A percentile compares a stretch with the other conserved stretches of the same genome.
Conservation (phyloP, 306 rosid genomes). For the Leucaena leucocephala region DNA sequence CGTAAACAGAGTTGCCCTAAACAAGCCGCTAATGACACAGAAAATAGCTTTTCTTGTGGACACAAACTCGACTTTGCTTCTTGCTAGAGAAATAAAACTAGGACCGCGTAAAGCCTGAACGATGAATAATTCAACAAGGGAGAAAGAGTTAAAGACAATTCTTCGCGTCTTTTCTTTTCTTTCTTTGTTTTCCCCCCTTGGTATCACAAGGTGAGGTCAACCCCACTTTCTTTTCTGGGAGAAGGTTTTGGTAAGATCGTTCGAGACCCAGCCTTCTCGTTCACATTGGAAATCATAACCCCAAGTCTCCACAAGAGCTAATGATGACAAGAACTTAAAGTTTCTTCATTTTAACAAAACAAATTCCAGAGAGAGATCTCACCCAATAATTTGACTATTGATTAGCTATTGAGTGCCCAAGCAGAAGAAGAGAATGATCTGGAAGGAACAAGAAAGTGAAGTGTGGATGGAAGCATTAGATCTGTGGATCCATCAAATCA, state of each 20-base stretch:
- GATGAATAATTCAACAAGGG: conserved; percentile 39
- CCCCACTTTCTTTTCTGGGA: not conserved
- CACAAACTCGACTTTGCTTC: conserved; percentile 11
- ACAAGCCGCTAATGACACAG: conserved; percentile 34
- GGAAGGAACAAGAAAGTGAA: conserved; percentile 23
- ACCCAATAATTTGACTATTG: conserved; percentile 25
- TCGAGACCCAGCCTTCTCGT: conserved; percentile 38
- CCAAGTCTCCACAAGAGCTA: conserved; percentile 21
- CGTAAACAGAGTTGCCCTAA: conserved; percentile 34
- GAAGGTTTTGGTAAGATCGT: conserved; percentile 47
- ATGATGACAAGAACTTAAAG: conserved; percentile 10
- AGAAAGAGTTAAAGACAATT: conserved; percentile 21
- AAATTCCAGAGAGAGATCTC: conserved; percentile 26
- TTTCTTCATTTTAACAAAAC: conserved; percentile 8
- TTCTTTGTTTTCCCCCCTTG: not conserved
- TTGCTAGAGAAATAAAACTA: conserved; percentile 39
- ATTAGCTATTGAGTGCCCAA: conserved; percentile 2
- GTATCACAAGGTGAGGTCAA: conserved; percentile 46
- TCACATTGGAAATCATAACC: conserved; percentile 46
- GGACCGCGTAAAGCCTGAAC: conserved; percentile 41
- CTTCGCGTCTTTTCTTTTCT: not conserved
- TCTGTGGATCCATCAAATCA: conserved; percentile 54
- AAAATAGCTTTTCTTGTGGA: conserved; percentile 13
- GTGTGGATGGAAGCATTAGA: conserved; percentile 45
- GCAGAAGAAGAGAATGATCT: conserved; percentile 45